Conservation (phyloP, 768 basidiomycete genomes). For the Pisolithus tinctorius region DNA sequence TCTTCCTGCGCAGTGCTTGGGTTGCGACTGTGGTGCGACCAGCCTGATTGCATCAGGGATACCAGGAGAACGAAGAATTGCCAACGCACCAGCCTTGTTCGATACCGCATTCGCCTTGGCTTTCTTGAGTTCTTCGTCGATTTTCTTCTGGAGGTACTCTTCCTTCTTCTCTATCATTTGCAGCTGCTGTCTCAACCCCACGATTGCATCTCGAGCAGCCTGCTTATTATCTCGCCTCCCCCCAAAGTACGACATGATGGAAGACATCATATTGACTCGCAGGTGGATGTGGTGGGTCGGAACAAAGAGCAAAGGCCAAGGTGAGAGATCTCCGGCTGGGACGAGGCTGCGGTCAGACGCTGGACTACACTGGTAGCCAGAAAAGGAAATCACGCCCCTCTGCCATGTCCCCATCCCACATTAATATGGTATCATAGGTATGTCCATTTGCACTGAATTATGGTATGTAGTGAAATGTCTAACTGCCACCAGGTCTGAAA, state of each 20-base stretch:
- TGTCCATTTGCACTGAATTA: slow-evolving; percentile 11
- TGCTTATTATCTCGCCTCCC: slow-evolving; percentile 78
- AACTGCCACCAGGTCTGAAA: slow-evolving; percentile 13
- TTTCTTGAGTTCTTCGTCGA: slow-evolving; percentile 89
- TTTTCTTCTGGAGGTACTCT: slow-evolving; percentile 92
- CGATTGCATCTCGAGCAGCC: slow-evolving; percentile 87
- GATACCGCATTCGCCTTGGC: slow-evolving; percentile 89
- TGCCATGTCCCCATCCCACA: background rate
- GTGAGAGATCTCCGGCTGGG: slow-evolving; percentile 4
- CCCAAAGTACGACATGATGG: slow-evolving; percentile 85
- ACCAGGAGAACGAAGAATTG: background rate
- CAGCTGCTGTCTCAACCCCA: slow-evolving; percentile 86
- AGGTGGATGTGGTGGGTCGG: slow-evolving; percentile 1
- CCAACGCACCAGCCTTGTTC: slow-evolving; percentile 83
- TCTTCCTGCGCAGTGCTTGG: slow-evolving; percentile 89
- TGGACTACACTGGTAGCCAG: slow-evolving; percentile 7
- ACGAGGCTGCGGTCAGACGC: slow-evolving; percentile 7
- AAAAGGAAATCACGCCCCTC: slow-evolving; percentile 22
- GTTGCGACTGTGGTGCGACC: slow-evolving; percentile 59
- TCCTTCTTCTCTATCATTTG: slow-evolving; percentile 99
- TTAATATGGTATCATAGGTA: background rate
- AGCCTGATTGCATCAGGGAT: slow-evolving; percentile 4
- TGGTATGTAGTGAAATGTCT: slow-evolving; percentile 22
- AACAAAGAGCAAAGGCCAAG: slow-evolving; percentile 1
- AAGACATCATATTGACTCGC: slow-evolving; percentile 51